Evolutionary conservation across 2,329 filamentous ascomycete species (phyloP), one percentile per base, ranked within the genome.

Genomic region (Hypocreales sp.): DNA sequence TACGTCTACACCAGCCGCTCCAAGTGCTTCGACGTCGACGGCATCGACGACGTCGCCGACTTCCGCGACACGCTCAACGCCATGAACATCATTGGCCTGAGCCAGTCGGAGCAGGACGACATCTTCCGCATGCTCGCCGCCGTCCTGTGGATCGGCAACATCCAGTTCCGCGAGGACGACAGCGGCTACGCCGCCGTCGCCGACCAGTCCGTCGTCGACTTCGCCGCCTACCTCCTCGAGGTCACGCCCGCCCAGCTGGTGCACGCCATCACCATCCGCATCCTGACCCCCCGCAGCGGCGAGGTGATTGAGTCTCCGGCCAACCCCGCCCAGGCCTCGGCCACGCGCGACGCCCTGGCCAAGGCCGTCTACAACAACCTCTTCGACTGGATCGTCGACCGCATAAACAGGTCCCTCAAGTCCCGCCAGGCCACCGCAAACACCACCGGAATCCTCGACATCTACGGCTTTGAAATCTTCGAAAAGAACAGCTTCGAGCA

Each of bases 401-500:
- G 90, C 39, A 76, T 95, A 40, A 95, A 95, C 54, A 70, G 76
- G 38, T 93, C 87, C 5, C 58, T 95, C 33, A 76, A 81, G 50
- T 80, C 87, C 13, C 71, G 75, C 35, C 79, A 81, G 26, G 58
- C 71, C 0, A 69, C 86, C 4, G 60, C 72, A 22, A 90, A 94
- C 50, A 81, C 81, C 3, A 90, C 98, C 40, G 90, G 90, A 47
- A 95, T 98, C 47, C 66, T 98, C 39, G 90, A 98, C 64, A 98
- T 98, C 40, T 98, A 98, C 50, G 90, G 90, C 3, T 98, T 98
- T 46, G 90, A 98, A 50, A 98, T 98, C 40, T 98, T 98, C 40
- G 90, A 98, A 50, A 90, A 87, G 59, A 98, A 98, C 60, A 94
- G 82, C 38, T 98, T 98, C 45, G 90, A 98, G 52, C 90, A 98